phyloP scores from a whole-genome alignment of 2,329 filamentous ascomycete species.

The Clonostachys byssicola region DNA sequence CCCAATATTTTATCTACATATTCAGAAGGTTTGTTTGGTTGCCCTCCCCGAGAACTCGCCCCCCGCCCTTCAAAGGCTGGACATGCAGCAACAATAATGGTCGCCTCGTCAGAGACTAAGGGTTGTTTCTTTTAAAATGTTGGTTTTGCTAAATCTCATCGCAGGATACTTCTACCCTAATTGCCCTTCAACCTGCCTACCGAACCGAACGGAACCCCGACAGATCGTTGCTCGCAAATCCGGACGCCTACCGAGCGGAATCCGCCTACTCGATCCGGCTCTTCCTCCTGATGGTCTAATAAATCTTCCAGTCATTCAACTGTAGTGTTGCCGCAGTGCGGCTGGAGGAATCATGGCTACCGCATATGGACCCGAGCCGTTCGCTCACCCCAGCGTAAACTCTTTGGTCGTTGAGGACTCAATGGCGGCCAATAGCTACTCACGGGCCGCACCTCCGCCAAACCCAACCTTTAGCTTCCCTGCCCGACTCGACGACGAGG shows the following conservation, averaged over 20 bases:
- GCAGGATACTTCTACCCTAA: too few species aligned
- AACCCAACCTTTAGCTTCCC: constrained; percentile 67
- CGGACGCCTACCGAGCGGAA: background rate
- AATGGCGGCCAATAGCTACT: constrained; percentile 4
- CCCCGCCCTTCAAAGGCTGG: too few species aligned
- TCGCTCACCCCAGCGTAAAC: constrained; percentile 17
- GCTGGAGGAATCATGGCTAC: constrained; percentile 39
- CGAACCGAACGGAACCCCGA: too few species aligned
- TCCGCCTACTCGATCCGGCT: background rate
- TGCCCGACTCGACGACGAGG: constrained; percentile 50
- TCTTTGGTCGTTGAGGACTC: constrained; percentile 15
- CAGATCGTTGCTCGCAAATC: too few species aligned
- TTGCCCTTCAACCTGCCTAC: too few species aligned
- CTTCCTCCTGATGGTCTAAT: constrained; percentile 30
- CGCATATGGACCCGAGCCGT: constrained; percentile 28
- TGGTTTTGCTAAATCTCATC: too few species aligned
- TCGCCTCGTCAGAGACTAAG: too few species aligned
- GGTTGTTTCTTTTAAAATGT: too few species aligned
- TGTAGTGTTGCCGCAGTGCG: constrained; percentile 43
- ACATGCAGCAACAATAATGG: too few species aligned
- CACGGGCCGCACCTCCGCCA: constrained; percentile 34
- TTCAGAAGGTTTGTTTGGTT: too few species aligned
- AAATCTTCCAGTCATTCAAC: constrained; percentile 30
- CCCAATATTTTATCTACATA: constrained; percentile 8
- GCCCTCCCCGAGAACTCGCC: too few species aligned